Conservation (phyloP, 192 early-diverging fungal species). For the Coemansia javaensis region DNA sequence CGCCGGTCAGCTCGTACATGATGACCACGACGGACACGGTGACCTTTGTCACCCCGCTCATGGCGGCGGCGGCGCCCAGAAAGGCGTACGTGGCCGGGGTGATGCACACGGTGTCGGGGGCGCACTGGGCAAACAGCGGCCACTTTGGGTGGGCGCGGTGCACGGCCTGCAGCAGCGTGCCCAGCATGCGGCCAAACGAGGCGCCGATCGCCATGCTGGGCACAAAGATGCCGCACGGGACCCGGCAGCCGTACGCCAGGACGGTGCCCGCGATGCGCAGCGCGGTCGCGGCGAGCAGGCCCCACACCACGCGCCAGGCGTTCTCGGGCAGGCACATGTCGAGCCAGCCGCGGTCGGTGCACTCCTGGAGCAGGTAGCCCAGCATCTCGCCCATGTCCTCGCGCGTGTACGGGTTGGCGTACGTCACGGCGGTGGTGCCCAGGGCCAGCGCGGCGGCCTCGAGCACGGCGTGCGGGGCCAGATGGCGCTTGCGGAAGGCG, state of each 20-base stretch:
- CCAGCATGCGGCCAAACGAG: conserved; percentile 83
- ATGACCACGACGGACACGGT: conserved; percentile 91
- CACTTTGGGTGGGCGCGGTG: conserved; percentile 60
- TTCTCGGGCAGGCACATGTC: conserved; percentile 54
- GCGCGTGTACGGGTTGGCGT: conserved; percentile 69
- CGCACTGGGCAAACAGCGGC: conserved; percentile 71
- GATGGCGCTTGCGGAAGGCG: conserved; percentile 63
- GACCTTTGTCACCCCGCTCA: conserved; percentile 82
- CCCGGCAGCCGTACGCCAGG: conserved; percentile 61
- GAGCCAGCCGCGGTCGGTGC: conserved; percentile 57
- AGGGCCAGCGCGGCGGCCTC: conserved; percentile 64
- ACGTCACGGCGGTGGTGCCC: conserved; percentile 62
- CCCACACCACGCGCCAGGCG: conserved; percentile 34
- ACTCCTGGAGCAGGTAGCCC: conserved; percentile 69
- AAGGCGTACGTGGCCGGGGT: conserved; percentile 95
- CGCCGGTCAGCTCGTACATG: conserved; percentile 98
- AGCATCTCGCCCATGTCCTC: conserved; percentile 85
- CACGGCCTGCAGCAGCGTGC: conserved; percentile 69
- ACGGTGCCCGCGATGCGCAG: conserved; percentile 55
- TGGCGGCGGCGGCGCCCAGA: conserved; percentile 84
- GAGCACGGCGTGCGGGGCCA: conserved; percentile 59
- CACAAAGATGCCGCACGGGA: conserved; percentile 92
- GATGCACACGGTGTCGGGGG: conserved; percentile 75
- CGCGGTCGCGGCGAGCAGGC: conserved; percentile 54
- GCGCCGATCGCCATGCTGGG: conserved; percentile 95